Percentiles rank a stretch among this genome's conserved stretches.
phyloP scores from a whole-genome alignment of 257 asterid genomes.

The Mitragyna speciosa region DNA sequence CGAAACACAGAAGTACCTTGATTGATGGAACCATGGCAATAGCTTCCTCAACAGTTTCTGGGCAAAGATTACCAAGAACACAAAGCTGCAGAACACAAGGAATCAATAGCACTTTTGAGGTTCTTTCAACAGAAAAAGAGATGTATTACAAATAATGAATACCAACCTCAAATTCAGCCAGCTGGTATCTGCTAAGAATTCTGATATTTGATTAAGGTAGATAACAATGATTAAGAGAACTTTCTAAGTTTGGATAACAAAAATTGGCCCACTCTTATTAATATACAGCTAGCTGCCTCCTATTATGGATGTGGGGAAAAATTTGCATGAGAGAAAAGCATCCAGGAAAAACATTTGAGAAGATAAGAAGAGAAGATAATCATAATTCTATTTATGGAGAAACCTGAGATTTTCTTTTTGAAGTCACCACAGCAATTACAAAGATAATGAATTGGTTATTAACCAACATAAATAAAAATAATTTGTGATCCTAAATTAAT shows the following conservation, averaged over 20 bases:
- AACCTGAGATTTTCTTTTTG: background rate
- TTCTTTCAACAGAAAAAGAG: background rate
- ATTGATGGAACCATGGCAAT: conserved; percentile 94
- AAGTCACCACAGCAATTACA: background rate
- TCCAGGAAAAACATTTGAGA: background rate
- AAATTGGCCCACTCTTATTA: background rate
- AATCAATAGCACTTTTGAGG: background rate
- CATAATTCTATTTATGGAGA: background rate
- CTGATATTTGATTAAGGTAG: conserved; percentile 55
- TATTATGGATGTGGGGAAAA: background rate
- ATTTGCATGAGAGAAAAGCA: background rate
- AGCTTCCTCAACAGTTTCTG: conserved; percentile 92
- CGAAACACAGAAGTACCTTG: conserved; percentile 54
- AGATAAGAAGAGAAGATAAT: background rate
- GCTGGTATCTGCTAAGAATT: conserved; percentile 77
- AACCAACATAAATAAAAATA: background rate
- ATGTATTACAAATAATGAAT: background rate
- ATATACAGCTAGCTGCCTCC: background rate
- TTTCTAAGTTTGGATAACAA: background rate
- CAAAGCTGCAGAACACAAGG: conserved; percentile 58
- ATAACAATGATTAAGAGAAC: background rate
- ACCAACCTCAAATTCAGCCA: conserved; percentile 88
- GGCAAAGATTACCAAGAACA: conserved; percentile 91
- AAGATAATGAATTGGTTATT: background rate
- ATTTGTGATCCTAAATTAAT: background rate